These are phyloP conservation scores for Discostella stelligeroides DNA, from an alignment of 108 stramenopile genomes.

Conservation along the genomic window DNA sequence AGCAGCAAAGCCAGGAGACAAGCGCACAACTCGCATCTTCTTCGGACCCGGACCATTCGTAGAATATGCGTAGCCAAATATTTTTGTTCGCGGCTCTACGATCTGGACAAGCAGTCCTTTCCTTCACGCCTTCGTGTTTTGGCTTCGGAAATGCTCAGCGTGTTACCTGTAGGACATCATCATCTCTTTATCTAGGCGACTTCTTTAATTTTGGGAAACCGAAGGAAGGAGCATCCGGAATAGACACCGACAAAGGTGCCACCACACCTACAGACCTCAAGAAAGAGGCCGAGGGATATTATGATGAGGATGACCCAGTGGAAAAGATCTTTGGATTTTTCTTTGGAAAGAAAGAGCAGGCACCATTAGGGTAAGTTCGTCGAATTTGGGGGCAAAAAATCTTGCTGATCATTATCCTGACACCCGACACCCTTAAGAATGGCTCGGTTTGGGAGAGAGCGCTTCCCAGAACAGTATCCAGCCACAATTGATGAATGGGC, in stretches of 20 bases:
- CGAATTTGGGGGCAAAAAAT: background rate
- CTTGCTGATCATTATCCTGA: background rate
- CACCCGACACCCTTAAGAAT: constrained; percentile 12
- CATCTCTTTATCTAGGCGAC: no score
- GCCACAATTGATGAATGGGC: constrained; percentile 73
- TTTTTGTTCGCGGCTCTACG: background rate
- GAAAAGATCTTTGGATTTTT: constrained; percentile 88
- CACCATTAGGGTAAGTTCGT: constrained; percentile 56
- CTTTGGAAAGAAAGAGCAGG: constrained; percentile 79
- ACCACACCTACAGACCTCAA: background rate
- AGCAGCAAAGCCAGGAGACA: no score
- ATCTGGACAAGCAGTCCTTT: background rate
- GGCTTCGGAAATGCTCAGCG: background rate
- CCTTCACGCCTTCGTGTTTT: background rate
- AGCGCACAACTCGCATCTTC: no score
- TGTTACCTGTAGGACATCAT: background rate
- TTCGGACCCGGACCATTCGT: no score
- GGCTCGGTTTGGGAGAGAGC: constrained; percentile 50
- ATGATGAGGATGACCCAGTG: constrained; percentile 74
- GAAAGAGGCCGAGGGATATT: constrained; percentile 34
- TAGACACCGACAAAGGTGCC: background rate
- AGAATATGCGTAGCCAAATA: no score
- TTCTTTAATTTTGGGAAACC: constrained; percentile 49
- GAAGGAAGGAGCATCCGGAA: constrained; percentile 16
- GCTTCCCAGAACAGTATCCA: constrained; percentile 87